phyloP scores from a whole-genome alignment of 2,329 filamentous ascomycete species.

The Trichoderma sp. region DNA sequence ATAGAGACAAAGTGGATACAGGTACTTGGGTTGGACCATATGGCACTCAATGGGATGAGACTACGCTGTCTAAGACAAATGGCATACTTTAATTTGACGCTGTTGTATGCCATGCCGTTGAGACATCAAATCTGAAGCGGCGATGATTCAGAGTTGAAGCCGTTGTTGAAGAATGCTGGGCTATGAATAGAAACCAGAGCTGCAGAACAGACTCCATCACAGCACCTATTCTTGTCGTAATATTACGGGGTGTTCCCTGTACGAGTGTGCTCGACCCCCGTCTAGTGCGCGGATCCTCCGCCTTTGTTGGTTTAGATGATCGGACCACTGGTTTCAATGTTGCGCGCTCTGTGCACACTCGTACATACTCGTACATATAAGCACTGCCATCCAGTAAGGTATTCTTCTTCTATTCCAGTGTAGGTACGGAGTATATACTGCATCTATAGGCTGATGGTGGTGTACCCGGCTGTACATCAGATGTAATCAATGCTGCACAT shows the following conservation, averaged over 20 bases:
- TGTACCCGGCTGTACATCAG: not conserved
- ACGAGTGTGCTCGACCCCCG: not conserved
- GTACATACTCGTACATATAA: no score
- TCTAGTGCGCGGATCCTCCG: constrained; percentile 6
- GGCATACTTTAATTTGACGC: not conserved
- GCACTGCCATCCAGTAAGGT: not conserved
- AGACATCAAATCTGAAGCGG: not conserved
- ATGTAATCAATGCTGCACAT: not conserved
- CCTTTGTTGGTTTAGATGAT: not conserved
- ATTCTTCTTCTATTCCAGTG: not conserved
- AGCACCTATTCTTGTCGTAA: not conserved
- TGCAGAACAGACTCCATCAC: not conserved
- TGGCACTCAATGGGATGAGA: no score
- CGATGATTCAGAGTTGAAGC: not conserved
- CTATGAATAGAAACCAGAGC: not conserved
- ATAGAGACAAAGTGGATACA: no score
- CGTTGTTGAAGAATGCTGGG: not conserved
- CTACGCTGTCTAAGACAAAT: not conserved
- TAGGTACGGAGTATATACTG: not conserved
- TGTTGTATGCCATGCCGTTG: not conserved
- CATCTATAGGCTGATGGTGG: not conserved
- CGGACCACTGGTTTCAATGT: not conserved
- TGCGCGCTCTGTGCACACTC: not conserved
- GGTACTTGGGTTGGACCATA: no score
- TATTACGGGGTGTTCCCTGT: not conserved